These are phyloP conservation scores for Malus asiatica DNA, from an alignment of 306 rosid genomes.

Conservation along the genomic window DNA sequence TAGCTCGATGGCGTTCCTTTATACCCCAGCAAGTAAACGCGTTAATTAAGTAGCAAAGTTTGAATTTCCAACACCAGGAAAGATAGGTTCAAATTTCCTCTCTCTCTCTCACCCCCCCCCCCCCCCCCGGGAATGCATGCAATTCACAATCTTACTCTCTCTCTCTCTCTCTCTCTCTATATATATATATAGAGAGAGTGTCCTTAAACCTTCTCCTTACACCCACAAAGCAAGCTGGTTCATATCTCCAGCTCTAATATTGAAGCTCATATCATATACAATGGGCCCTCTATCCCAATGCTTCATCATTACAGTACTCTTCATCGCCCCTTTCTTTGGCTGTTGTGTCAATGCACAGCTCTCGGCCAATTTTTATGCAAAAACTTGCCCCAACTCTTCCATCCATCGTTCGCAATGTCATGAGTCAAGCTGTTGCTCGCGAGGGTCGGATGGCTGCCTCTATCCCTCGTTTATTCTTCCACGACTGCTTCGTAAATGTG, in stretches of 20 bases:
- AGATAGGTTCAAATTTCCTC: neutral
- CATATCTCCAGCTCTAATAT: neutral
- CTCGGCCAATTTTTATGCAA: conserved; percentile 40
- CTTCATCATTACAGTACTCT: conserved; percentile 5
- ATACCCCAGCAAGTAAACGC: neutral
- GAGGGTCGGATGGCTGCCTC: conserved; percentile 71
- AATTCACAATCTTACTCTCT: neutral
- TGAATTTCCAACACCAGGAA: neutral
- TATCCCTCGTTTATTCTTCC: conserved; percentile 79
- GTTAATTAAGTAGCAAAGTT: neutral
- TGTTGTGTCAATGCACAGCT: conserved; percentile 50
- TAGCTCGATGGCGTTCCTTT: neutral
- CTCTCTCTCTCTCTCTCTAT: neutral
- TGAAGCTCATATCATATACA: neutral
- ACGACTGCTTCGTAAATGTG: conserved; percentile 79
- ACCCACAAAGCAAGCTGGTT: neutral
- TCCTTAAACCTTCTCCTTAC: neutral
- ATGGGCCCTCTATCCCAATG: neutral
- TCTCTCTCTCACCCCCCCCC: too few species aligned
- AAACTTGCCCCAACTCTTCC: conserved; percentile 46
- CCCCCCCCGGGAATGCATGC: too few species aligned
- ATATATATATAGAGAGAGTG: neutral
- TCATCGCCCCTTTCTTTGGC: conserved; percentile 22
- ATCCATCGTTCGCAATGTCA: conserved; percentile 34
- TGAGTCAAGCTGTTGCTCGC: conserved; percentile 29